Evolutionary conservation across 2,329 filamentous ascomycete genomes (phyloP), one percentile per base, ranked within the genome.

Genomic region (Fusarium citri): DNA sequence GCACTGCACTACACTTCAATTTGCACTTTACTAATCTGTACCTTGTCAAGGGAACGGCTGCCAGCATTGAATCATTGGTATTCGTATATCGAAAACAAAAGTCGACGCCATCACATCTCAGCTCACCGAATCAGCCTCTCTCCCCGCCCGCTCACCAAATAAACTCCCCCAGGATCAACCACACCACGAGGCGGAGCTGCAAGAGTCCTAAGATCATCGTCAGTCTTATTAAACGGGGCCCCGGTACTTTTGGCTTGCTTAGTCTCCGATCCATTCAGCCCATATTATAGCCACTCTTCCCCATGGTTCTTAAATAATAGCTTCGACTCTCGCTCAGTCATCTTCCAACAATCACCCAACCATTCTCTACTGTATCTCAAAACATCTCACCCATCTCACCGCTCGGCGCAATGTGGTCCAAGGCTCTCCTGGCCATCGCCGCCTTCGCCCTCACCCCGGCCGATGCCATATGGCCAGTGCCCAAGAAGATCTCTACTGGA

Each of bases 391-490:
- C 41, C 43, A 30, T 26, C 23, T 42, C 34, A 56, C 43, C 47
- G 23, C 26, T 40, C 37, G 31, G 63, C 53, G 41, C 46, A 49
- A 79, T 79, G 78, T 75, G 76, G 59, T 71, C 70, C 60, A 75
- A 69, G 58, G 70, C 78, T 63, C 62, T 81, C 37, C 71, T 83
- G 57, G 77, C 81, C 45, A 64, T 82, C 55, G 76, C 83, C 45
- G 77, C 84, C 48, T 73, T 83, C 66, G 79, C 79, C 51, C 75
- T 81, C 59, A 72, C 78, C 15, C 81, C 82, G 14, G 84, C 78
- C 58, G 71, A 80, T n/a, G 87, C 88, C 16, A 76, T 90, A 64
- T 90, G 88, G 88, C 88, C 88, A 15, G 80, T 83, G 23, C 88
- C 88, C 4, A 79, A 80, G 56, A 81, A 80, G 41, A 81, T 86